Base-by-base conservation (phyloP, 371 early-diverging fungal genomes). In the Actinomortierella wolfii region DNA sequence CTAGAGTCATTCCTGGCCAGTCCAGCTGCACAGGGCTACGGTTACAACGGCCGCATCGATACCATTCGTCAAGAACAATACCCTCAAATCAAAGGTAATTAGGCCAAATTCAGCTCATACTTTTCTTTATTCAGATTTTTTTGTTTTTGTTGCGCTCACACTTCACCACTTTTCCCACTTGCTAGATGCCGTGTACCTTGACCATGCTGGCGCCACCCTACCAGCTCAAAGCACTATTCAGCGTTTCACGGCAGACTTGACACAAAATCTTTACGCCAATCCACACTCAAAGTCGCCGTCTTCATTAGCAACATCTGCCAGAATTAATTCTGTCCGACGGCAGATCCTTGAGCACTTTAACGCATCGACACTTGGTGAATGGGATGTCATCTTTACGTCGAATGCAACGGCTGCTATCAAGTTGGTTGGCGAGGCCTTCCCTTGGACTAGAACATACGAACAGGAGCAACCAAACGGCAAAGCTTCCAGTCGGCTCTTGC, bases 181-280 rank as follows among this genome's bases (percentile, higher is more conserved):
- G 11, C 4, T 43, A 78, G 78, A 62, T 52, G 49, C 57, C 9
- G 79, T 86, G 3, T 90, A 88, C 53, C 78, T 91, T 39, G 92
- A 91, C 61, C 85, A 88, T 68, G 82, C 90, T 3, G 92, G 89
- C 4, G 79, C 88, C 17, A 83, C 87, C 7, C 61, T 84, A 2
- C 80, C 80, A 51, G 76, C 88, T 2, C 68, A 79, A 46, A 67
- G 69, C 54, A 67, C 80, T 26, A 54, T 88, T 17, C 57, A 64
- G 15, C 66, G 61, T 4, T 81, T 81, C 60, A 59, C 79, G 4
- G 57, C 62, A 8, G 81, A 85, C 46, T 74, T 89, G 34, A 61
- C 81, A 0, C 51, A 74, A 18, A 76, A 69, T n/a, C 63, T 87
- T 5, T 86, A 80, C 28, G 86, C 84, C 53, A 92, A 92, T 64